Evolutionary conservation across 805 yeast species (phyloP).

Genomic region (Alloascoidea hylecoeti): DNA sequence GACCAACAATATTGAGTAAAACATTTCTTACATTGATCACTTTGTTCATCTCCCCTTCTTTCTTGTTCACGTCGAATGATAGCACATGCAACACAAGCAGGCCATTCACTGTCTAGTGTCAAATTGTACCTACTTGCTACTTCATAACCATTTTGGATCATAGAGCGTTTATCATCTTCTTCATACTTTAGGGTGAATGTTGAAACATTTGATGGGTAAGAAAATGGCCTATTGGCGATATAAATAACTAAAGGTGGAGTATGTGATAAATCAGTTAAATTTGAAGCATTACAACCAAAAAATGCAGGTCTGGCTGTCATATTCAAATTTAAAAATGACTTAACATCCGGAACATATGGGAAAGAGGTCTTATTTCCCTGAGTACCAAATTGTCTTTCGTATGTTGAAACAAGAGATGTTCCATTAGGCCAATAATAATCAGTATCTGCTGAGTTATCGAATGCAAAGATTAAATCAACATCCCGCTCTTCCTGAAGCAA

Average conservation of each 20-base stretch:
- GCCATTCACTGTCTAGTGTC: slow-evolving; percentile 56
- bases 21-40: slow-evolving; percentile 61
- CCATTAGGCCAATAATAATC: slow-evolving; percentile 57
- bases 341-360: slow-evolving; percentile 68
- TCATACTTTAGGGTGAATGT: slow-evolving; percentile 54
- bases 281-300: slow-evolving; percentile 67
- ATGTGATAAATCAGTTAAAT: slow-evolving; percentile 30
- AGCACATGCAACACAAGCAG: slow-evolving; percentile 73
- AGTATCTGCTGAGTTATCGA: slow-evolving; percentile 59
- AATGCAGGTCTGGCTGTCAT: slow-evolving; percentile 61
- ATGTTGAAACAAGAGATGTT: slow-evolving; percentile 38
- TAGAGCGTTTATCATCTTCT: slow-evolving; percentile 36
- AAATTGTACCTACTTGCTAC: slow-evolving; percentile 49
- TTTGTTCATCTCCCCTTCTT: slow-evolving; percentile 39
- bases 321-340: slow-evolving; percentile 43
- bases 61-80: slow-evolving; percentile 68
- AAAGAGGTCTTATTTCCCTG: slow-evolving; percentile 48
- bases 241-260: slow-evolving; percentile 68
- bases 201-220: slow-evolving; percentile 55
- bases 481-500: slow-evolving; percentile 42
- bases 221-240: slow-evolving; percentile 57
- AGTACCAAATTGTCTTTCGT: slow-evolving; percentile 37
- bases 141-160: slow-evolving; percentile 67
- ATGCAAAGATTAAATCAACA: slow-evolving; percentile 52
- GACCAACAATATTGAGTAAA: slow-evolving; percentile 69